Evolutionary conservation across 257 asterid species (phyloP).

Genomic region (Craterostigma plantagineum): DNA sequence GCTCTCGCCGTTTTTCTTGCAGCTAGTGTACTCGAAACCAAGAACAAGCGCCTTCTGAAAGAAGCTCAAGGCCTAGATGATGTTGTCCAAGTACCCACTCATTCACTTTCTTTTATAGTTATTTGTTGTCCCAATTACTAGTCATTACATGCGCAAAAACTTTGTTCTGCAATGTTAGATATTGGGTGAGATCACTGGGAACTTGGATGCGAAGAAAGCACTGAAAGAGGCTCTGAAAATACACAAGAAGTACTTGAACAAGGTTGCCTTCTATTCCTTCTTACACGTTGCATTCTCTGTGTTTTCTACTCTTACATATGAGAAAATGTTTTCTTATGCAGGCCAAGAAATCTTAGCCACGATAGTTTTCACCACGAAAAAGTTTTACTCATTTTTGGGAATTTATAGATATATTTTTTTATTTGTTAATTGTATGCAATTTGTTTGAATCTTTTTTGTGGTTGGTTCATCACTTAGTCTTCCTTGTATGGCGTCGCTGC

Average conservation of each 20-base stretch:
- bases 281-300: background rate
- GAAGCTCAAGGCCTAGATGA: constrained; percentile 96
- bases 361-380: too few species aligned
- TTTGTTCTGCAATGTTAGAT: constrained; percentile 21
- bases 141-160: background rate
- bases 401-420: too few species aligned
- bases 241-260: constrained; percentile 70
- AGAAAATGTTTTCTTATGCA: constrained; percentile 22
- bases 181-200: constrained; percentile 83
- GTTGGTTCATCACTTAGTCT: too few species aligned
- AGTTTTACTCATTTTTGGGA: too few species aligned
- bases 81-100: constrained; percentile 57
- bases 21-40: constrained; percentile 85
- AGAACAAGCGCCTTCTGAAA: constrained; percentile 52
- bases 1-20: constrained; percentile 82
- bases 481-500: too few species aligned
- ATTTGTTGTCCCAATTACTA: background rate
- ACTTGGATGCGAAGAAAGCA: constrained; percentile 79
- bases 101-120: background rate
- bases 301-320: constrained; percentile 6
- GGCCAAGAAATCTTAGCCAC: constrained; percentile 32
- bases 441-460: too few species aligned
- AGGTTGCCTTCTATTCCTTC: background rate
- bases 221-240: constrained; percentile 53
- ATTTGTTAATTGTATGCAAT: background rate